phyloP scores from a whole-genome alignment of 805 yeast species.

The Saturnispora besseyi region DNA sequence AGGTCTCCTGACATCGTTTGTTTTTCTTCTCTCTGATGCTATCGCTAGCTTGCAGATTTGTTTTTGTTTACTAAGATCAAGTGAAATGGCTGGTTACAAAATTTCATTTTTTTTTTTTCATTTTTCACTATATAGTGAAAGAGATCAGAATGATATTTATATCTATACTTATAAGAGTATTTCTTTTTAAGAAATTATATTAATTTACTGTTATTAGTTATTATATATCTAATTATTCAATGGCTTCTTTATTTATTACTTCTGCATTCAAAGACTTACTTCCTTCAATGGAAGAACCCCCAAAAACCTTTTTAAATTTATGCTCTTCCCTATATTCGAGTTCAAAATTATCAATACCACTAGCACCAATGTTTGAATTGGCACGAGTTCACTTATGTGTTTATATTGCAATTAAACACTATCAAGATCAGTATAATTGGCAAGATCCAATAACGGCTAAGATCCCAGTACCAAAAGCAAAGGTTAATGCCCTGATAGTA shows the following conservation, averaged over 20 bases:
- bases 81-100: neutral
- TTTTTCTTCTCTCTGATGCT: neutral
- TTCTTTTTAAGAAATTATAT: too few relatives aligned
- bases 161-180: too few relatives aligned
- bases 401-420: conserved; percentile 46
- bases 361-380: conserved; percentile 47
- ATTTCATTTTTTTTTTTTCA: neutral
- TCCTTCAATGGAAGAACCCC: conserved; percentile 40
- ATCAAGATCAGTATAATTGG: conserved; percentile 33
- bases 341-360: conserved; percentile 37
- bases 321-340: conserved; percentile 42
- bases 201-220: neutral
- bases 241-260: conserved; percentile 27
- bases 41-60: neutral
- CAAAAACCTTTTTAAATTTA: conserved; percentile 32
- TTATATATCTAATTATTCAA: conserved; percentile 4
- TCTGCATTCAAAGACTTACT: conserved; percentile 40
- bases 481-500: conserved; percentile 33
- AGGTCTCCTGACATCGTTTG: conserved; percentile 37
- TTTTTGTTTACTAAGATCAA: neutral
- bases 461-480: conserved; percentile 48
- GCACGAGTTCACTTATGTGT: conserved; percentile 67
- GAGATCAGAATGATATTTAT: neutral
- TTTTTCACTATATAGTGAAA: neutral
- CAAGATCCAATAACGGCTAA: conserved; percentile 41